Evolutionary conservation across 2,329 filamentous ascomycete species (phyloP), one percentile per base, ranked within the genome.

Genomic region (Cryphonectria nitschkei): DNA sequence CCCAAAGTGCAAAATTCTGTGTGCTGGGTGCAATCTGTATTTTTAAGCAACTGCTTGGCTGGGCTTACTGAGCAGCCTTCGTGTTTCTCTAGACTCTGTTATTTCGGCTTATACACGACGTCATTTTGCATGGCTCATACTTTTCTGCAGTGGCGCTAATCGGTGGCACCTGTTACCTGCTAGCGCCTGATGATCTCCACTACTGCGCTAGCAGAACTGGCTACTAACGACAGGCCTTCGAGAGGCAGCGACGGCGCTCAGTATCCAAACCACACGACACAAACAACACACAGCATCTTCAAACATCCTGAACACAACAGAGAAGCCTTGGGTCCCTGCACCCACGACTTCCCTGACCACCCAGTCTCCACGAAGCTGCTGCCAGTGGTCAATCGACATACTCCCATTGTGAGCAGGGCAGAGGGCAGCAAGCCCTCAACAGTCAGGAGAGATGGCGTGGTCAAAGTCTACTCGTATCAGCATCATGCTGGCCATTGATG

Each of bases 381-480:
- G 29, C 41, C 29, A 16, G 26, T n/a, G 6, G 37, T 29, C 65
- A 39, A n/a, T 43, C 22, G 34, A 32, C n/a, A 65, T n/a, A 50
- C 52, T 64, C 46, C 32, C 54, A 34, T 70, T 63, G 66, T 67
- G 65, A 67, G 71, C 62, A 62, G 56, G 37, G 37, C 43, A 63
- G 39, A 34, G 37, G 60, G 19, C 56, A 50, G 63, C 62, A n/a
- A 58, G 66, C 67, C 68, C 68, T 70, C 70, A 37, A 58, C 75
- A 71, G 58, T 73, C 74, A 66, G 52, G 73, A 76, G 80, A 71
- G 75, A 97, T 97, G 94, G 92, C 88, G 74, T 92, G 95, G 87
- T 97, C 95, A 78, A 99, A 99, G 82, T 93, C 92, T 75, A 93
- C 92, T 77, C 91, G 95, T 81, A 98, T 99, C 80, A 88, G 93